phyloP scores from a whole-genome alignment of 805 yeast species.

The Brettanomyces anomalus region DNA sequence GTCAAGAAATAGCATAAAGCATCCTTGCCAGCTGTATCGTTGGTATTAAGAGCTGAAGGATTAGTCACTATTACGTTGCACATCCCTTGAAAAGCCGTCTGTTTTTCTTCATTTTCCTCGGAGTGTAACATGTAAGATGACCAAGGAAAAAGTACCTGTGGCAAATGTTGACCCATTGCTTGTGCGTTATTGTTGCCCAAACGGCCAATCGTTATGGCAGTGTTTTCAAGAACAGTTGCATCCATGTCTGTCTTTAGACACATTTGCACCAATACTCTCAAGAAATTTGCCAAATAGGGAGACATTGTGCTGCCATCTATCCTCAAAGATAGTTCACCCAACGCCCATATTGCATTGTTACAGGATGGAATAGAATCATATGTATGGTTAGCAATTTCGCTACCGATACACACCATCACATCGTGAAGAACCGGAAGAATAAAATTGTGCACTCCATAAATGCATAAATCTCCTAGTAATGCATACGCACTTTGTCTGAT shows the following conservation, averaged over 20 bases:
- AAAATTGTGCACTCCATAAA: conserved; percentile 37
- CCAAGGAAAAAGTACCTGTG: conserved; percentile 59
- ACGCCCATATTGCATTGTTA: conserved; percentile 89
- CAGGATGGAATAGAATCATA: conserved; percentile 52
- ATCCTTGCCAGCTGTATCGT: conserved; percentile 35
- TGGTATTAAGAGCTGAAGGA: conserved; percentile 51
- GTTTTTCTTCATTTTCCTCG: conserved; percentile 82
- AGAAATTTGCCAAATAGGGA: conserved; percentile 46
- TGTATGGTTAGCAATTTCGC: conserved; percentile 50
- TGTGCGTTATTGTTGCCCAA: conserved; percentile 60
- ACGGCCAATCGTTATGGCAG: conserved; percentile 85
- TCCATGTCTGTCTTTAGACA: conserved; percentile 45
- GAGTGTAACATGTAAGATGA: conserved; percentile 55
- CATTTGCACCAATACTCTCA: conserved; percentile 51
- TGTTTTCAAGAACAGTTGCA: conserved; percentile 69
- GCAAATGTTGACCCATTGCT: conserved; percentile 47
- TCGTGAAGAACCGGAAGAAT: conserved; percentile 40
- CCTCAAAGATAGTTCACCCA: conserved; percentile 77
- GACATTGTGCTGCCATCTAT: conserved; percentile 34
- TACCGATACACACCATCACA: conserved; percentile 56
- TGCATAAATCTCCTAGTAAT: conserved; percentile 81
- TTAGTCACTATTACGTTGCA: conserved; percentile 54
- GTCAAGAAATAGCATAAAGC: conserved; percentile 46
- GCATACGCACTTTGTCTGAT: conserved; percentile 94
- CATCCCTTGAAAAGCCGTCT: conserved; percentile 79